phyloP scores from a whole-genome alignment of 768 basidiomycete genomes.

The Termitomyces sp. region DNA sequence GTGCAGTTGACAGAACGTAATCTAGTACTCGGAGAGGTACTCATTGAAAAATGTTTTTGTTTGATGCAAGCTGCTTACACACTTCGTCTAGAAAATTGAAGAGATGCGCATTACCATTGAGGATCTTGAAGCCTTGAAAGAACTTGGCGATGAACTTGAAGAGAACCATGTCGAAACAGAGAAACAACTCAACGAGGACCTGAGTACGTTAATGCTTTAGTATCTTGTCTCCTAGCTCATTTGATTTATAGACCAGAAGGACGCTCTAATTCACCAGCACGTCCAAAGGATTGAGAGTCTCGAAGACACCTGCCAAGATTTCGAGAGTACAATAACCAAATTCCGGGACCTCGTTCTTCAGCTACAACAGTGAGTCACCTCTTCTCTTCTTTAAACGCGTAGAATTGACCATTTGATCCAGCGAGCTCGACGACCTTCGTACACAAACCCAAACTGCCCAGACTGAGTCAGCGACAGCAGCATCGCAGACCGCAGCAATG shows the following conservation, averaged over 20 bases:
- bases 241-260: constrained; percentile 52
- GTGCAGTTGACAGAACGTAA: constrained; percentile 94
- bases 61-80: background rate
- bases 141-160: constrained; percentile 95
- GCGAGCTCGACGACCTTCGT: constrained; percentile 82
- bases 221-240: background rate
- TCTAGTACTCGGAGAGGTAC: constrained; percentile 83
- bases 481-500: constrained; percentile 86
- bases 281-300: constrained; percentile 56
- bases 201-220: constrained; percentile 49
- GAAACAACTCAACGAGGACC: constrained; percentile 82
- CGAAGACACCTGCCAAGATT: constrained; percentile 78
- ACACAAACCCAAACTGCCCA: constrained; percentile 82
- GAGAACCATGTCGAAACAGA: constrained; percentile 95
- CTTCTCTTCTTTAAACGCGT: background rate
- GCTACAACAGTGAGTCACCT: constrained; percentile 61
- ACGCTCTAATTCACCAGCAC: constrained; percentile 64
- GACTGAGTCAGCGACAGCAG: constrained; percentile 74
- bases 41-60: background rate
- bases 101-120: constrained; percentile 96
- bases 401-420: constrained; percentile 21
- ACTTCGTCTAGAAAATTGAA: constrained; percentile 75
- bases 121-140: constrained; percentile 92
- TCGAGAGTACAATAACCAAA: constrained; percentile 82
- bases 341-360: constrained; percentile 90